These are phyloP conservation scores for Hortaea sp. DNA, from an alignment of 2,329 filamentous ascomycete genomes.

Conservation along the genomic window DNA sequence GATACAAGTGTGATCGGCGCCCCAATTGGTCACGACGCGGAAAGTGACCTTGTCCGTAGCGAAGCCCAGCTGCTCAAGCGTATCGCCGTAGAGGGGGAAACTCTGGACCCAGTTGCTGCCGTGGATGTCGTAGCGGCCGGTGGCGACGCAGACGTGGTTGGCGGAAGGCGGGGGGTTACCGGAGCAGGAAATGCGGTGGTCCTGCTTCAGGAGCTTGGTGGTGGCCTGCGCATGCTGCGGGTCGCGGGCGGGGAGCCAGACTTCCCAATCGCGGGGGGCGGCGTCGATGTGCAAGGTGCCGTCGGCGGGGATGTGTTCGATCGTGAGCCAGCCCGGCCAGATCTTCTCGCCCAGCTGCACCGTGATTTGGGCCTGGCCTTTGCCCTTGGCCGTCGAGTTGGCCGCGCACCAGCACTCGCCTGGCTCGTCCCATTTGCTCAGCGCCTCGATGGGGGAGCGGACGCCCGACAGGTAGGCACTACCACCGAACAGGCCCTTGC, in stretches of 20 bases:
- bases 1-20: constrained; percentile 34
- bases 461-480: background rate
- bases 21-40: constrained; percentile 35
- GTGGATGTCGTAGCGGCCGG: constrained; percentile 32
- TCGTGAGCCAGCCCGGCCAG: constrained; percentile 30
- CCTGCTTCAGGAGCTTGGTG: constrained; percentile 7
- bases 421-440: constrained; percentile 63
- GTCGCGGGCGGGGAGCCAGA: constrained; percentile 32
- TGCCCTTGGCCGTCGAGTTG: constrained; percentile 29
- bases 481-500: background rate
- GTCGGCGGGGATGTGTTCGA: constrained; percentile 36
- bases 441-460: constrained; percentile 36
- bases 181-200: background rate
- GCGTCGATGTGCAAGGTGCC: constrained; percentile 30
- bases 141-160: constrained; percentile 28
- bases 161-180: constrained; percentile 7
- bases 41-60: constrained; percentile 28
- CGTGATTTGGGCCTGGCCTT: constrained; percentile 53
- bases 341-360: constrained; percentile 37
- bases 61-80: constrained; percentile 12
- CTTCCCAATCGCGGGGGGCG: constrained; percentile 34
- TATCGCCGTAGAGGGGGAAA: constrained; percentile 25
- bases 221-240: constrained; percentile 5
- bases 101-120: constrained; percentile 33
- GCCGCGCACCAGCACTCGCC: constrained; percentile 81